Conservation (phyloP, 371 early-diverging fungal genomes). For the Actinomortierella ambigua region DNA sequence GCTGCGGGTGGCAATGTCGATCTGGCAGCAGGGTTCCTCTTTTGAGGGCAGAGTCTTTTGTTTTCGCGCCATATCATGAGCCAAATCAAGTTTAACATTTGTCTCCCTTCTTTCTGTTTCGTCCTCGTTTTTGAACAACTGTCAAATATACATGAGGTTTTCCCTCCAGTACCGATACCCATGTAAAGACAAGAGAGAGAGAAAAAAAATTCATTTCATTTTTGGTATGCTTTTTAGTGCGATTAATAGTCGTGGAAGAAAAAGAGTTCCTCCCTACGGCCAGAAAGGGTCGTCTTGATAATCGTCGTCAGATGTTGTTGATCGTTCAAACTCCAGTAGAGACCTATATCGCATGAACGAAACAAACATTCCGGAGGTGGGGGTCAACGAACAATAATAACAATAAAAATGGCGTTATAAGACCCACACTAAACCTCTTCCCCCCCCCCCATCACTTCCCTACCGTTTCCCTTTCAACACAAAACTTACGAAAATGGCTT, state of each 20-base stretch:
- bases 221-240: no score
- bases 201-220: no score
- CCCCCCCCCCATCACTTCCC: not conserved
- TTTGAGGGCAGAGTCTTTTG: constrained; percentile 31
- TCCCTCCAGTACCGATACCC: no score
- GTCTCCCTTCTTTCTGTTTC: no score
- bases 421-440: not conserved
- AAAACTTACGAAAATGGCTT: constrained; percentile 47
- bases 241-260: no score
- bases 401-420: not conserved
- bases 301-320: constrained; percentile 3
- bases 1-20: constrained; percentile 85
- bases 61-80: no score
- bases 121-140: no score
- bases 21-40: constrained; percentile 82
- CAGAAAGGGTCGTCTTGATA: not conserved
- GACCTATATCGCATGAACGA: constrained; percentile 12
- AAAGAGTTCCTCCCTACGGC: not conserved
- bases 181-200: no score
- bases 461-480: not conserved
- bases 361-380: not conserved
- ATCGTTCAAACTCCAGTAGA: constrained; percentile 32
- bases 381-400: not conserved
- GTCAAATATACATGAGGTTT: no score
- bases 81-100: no score